Evolutionary conservation across 805 yeast genomes (phyloP).

Genomic region (Pichia heedii): DNA sequence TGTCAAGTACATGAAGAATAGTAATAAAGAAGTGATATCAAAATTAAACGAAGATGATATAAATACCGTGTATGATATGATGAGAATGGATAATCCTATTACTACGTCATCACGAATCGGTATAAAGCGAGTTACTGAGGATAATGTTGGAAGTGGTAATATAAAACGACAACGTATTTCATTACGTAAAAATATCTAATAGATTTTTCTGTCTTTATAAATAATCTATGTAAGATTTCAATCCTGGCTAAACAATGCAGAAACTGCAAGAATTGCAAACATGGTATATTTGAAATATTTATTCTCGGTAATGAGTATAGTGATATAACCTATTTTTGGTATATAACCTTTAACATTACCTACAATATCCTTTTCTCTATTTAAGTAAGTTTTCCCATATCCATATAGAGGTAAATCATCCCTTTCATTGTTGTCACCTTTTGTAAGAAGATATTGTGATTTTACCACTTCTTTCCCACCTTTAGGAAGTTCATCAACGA

Average conservation of each 20-base stretch:
- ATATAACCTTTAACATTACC: slow-evolving; percentile 91
- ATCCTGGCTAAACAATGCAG: slow-evolving; percentile 56
- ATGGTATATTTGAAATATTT: slow-evolving; percentile 71
- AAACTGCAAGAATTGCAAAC: slow-evolving; percentile 63
- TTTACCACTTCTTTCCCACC: slow-evolving; percentile 8
- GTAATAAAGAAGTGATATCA: slow-evolving; percentile 1
- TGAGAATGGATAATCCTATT: not conserved
- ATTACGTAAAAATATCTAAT: not conserved
- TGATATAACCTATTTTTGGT: slow-evolving; percentile 83
- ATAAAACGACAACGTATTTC: not conserved
- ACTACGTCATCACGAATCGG: not conserved
- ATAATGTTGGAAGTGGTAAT: too few species aligned
- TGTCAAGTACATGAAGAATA: slow-evolving; percentile 6
- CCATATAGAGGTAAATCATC: slow-evolving; percentile 87
- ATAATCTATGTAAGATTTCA: slow-evolving; percentile 15
- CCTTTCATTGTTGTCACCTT: slow-evolving; percentile 92
- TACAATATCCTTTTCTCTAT: slow-evolving; percentile 67
- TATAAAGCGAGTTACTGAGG: not conserved
- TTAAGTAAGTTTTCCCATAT: slow-evolving; percentile 62
- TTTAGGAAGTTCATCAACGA: slow-evolving; percentile 20
- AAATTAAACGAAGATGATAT: not conserved
- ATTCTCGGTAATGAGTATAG: slow-evolving; percentile 86
- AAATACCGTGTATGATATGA: not conserved
- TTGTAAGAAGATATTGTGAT: slow-evolving; percentile 68
- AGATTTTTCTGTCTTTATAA: not conserved